Conservation (phyloP, 1,139 yeast genomes). For the Hansenula anomala region DNA sequence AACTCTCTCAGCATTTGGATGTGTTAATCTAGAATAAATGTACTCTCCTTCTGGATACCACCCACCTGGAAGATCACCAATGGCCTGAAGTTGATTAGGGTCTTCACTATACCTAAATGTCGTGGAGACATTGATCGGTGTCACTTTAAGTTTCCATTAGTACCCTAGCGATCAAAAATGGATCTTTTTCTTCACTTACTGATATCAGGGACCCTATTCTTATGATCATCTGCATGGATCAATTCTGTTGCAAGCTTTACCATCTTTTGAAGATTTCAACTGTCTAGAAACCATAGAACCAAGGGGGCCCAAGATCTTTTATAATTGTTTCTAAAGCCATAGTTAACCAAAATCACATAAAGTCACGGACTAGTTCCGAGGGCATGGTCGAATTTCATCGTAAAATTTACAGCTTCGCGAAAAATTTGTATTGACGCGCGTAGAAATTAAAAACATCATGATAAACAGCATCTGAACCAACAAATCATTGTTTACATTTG, state of each 20-base stretch:
- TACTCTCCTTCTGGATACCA: conserved; percentile 28
- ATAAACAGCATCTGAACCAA: no score
- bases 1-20: conserved; percentile 64
- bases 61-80: conserved; percentile 32
- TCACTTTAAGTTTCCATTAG: conserved; percentile 30
- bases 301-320: no score
- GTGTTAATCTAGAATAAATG: conserved; percentile 66
- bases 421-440: no score
- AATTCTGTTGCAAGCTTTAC: conserved; percentile 44
- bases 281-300: not conserved
- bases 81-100: conserved; percentile 38
- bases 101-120: conserved; percentile 64
- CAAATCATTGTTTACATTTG: no score
- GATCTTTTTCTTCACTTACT: no score
- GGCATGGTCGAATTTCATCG: no score
- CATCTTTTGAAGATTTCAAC: conserved; percentile 7
- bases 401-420: no score
- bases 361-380: no score
- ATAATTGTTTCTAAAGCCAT: no score
- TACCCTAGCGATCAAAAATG: no score
- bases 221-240: conserved; percentile 59
- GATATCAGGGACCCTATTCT: conserved; percentile 34
- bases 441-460: no score
- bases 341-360: no score
- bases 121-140: conserved; percentile 81